Evolutionary conservation across 176 grass and related monocot species (phyloP), one percentile per base, ranked within the genome.

Genomic region (Cymbopogon citratus): DNA sequence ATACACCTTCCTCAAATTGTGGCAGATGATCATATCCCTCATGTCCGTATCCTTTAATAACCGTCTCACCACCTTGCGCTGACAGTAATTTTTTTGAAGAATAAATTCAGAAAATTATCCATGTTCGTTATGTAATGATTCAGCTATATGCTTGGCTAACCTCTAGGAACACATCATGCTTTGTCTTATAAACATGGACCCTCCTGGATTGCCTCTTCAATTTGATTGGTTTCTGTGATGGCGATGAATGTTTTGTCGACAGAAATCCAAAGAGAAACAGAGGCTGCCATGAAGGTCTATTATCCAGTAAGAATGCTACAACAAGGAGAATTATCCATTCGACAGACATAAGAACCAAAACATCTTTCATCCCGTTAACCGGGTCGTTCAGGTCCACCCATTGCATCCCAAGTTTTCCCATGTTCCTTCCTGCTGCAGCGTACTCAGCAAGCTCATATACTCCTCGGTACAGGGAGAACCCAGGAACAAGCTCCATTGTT

Each of bases 1-100:
- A 54, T 92, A 89, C 14, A 89, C 89, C 61, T 91, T 94, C 41
- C 82, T 84, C 29, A 94, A 72, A 41, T 94, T 90, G 79, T 91
- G 49, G 41, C 83, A 91, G 52, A 94, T 76, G 34, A 94, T 85
- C 71, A 80, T 81, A 79, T 89, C 73, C 36, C 25, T 75, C 7
- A 44, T 73, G 71, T 82, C 66, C 75, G 85, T 83, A 44, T 90
- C 74, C 29, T 29, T 73, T 1, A 92, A 14, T 41, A 87, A 68
- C 12, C 46, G 69, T 78, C 76, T 84, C 74, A 92, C 92, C 31
- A 77, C 29, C 77, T 87, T 76, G 71, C 81, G 82, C 89, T 92
- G 89, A 63, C 71, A 81, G 9, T 16, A 26, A 25, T 52, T 43
- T 34, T 84, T 67, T 33, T 41, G 23, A 61, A 16, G 12, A 45